phyloP scores from a whole-genome alignment of 1,139 yeast genomes.

The Geotrichum candidum region DNA sequence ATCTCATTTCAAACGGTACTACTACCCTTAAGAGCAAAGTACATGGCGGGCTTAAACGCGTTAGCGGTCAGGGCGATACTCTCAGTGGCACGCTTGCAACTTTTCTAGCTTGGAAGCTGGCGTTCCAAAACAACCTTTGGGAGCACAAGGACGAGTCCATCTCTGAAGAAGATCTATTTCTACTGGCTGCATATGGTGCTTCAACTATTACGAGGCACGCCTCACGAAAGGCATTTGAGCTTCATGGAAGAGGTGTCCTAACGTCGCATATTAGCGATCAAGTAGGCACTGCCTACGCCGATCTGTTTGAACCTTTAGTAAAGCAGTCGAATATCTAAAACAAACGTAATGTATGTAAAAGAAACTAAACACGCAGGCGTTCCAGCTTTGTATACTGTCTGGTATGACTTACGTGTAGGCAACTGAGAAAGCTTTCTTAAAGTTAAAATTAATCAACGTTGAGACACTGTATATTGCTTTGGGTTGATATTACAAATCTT shows the following conservation, averaged over 20 bases:
- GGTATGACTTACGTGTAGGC: background rate
- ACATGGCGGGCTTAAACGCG: constrained; percentile 64
- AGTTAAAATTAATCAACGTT: background rate
- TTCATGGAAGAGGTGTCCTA: constrained; percentile 72
- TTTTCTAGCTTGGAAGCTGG: constrained; percentile 57
- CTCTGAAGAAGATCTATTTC: constrained; percentile 37
- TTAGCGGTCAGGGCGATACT: constrained; percentile 89
- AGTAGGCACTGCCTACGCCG: constrained; percentile 58
- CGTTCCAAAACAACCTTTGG: constrained; percentile 57
- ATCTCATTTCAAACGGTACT: constrained; percentile 52
- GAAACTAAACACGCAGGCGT: background rate
- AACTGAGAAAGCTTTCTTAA: background rate
- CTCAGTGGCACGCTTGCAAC: constrained; percentile 68
- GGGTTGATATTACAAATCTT: background rate
- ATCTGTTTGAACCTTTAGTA: constrained; percentile 39
- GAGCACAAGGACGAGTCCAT: constrained; percentile 35
- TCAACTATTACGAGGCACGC: constrained; percentile 62
- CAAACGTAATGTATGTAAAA: too few relatives aligned
- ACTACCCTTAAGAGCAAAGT: constrained; percentile 29
- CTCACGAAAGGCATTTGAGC: constrained; percentile 55
- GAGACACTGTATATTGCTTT: background rate
- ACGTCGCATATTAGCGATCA: constrained; percentile 72
- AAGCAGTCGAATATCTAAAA: background rate
- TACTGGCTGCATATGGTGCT: constrained; percentile 73
- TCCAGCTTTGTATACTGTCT: background rate